These are phyloP conservation scores for Stephanodiscus minutulus DNA, from an alignment of 108 stramenopile genomes.

Conservation along the genomic window DNA sequence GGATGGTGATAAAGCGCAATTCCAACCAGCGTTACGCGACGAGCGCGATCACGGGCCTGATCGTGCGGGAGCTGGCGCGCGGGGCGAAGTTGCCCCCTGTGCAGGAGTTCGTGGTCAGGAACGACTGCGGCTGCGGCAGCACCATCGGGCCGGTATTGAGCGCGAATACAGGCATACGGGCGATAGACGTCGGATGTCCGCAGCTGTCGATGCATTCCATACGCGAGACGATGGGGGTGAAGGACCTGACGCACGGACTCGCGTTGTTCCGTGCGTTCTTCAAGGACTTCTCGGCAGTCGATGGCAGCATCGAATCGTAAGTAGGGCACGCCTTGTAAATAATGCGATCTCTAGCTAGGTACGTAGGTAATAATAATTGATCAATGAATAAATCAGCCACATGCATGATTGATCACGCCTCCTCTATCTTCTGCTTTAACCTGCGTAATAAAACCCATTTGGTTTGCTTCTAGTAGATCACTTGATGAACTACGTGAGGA, in stretches of 20 bases:
- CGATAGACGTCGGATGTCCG: conserved; percentile 96
- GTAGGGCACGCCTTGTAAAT: not conserved
- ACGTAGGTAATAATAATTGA: too few species aligned
- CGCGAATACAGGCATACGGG: conserved; percentile 86
- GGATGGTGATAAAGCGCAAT: conserved; percentile 98
- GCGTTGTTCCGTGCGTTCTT: conserved; percentile 80
- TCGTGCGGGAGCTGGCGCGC: conserved; percentile 86
- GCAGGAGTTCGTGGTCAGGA: conserved; percentile 93
- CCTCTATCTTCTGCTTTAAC: too few species aligned
- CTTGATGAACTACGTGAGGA: too few species aligned
- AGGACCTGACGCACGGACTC: conserved; percentile 73
- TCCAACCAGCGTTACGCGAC: conserved; percentile 97
- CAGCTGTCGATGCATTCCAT: conserved; percentile 96
- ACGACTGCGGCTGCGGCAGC: conserved; percentile 94
- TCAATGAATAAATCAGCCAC: too few species aligned
- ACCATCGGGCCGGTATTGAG: conserved; percentile 97
- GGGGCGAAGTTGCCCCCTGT: conserved; percentile 67
- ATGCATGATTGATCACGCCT: too few species aligned
- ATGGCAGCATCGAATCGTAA: conserved; percentile 48
- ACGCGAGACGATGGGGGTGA: conserved; percentile 89
- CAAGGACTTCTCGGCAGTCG: conserved; percentile 65
- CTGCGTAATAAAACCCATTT: too few species aligned
- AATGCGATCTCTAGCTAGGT: not conserved
- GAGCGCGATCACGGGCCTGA: conserved; percentile 82
- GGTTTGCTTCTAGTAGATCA: too few species aligned